Base-by-base conservation (phyloP, 306 rosid genomes). In the Casuarina equisetifolia region DNA sequence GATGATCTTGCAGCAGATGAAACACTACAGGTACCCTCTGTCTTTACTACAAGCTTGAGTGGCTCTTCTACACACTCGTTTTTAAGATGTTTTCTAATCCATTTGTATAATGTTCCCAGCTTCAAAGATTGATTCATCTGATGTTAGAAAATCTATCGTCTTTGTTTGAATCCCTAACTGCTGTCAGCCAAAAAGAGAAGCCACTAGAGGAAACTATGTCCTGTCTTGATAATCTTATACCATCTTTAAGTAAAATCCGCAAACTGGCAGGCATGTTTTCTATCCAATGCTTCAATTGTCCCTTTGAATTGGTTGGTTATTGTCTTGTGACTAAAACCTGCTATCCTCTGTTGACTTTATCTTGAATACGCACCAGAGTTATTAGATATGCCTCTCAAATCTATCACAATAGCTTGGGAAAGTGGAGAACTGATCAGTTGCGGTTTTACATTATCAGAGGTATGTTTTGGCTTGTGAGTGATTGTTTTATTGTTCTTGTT, bases 1-100 rank as follows among this genome's bases (percentile, higher is more conserved):
- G 98, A 94, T 86, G 98, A 95, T 88, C 89, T 95, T 62, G 98
- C 97, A 69, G 97, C 95, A 35, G 97, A 95, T 45, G 97, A 94
- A 87, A 94, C 98, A 44, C 83, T 94, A 78, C 90, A 94, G 98
- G 98, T 90, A 53, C 74, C 72, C 51, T 36, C 10, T 40, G 9
- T 74, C 19, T 0, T 54, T 78, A 10, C 9, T 55, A 46, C 48
- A 36, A 40, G 5, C 48, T 73, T 82, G 35, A 74, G 48, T 73
- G 75, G 38, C 38, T 25, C 32, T 69, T 58, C 77, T 38, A 42
- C 38, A 45, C 84, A 67, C 51, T 76, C 54, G 25, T 76, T 57
- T 62, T 57, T 75, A 38, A 67, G 76, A 76, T 52, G 74, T 77
- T 74, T 67, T 63, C 86, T 86, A 72, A 81, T 59, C 54, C 75